Evolutionary conservation across 2,329 filamentous ascomycete genomes (phyloP).

Genomic region (Cladosporium sp.): DNA sequence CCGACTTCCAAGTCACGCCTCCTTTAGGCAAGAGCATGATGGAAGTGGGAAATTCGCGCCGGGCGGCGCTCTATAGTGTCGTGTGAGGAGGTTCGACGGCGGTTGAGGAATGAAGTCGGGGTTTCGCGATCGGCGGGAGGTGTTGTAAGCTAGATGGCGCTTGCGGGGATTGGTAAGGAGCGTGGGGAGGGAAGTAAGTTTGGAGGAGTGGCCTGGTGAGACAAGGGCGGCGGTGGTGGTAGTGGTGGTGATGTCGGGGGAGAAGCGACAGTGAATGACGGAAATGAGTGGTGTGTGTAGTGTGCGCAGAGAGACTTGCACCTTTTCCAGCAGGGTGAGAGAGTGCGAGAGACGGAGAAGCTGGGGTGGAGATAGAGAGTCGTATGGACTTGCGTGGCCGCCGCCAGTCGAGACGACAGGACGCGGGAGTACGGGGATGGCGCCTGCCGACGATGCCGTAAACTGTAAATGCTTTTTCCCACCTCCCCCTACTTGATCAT

Average conservation of each 20-base stretch:
- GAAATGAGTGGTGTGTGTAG: not conserved
- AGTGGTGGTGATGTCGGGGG: not conserved
- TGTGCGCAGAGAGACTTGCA: too few species aligned
- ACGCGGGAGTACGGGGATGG: too few species aligned
- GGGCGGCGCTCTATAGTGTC: constrained; percentile 8
- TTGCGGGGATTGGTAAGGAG: constrained; percentile 7
- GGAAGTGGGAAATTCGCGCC: constrained; percentile 6
- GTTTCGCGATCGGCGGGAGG: not conserved
- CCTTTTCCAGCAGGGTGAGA: too few species aligned
- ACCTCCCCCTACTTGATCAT: too few species aligned
- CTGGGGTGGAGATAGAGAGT: too few species aligned
- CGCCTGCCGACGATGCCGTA: too few species aligned
- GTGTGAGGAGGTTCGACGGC: not conserved
- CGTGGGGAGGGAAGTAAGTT: not conserved
- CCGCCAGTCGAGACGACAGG: too few species aligned
- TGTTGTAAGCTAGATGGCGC: constrained; percentile 1
- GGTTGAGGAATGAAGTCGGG: not conserved
- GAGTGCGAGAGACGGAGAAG: too few species aligned
- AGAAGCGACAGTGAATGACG: too few species aligned
- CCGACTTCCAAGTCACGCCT: constrained; percentile 88
- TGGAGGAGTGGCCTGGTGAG: not conserved
- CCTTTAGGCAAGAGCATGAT: constrained; percentile 86
- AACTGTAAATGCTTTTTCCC: too few species aligned
- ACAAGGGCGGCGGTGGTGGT: constrained; percentile 2
- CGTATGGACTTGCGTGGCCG: too few species aligned